Base-by-base conservation (phyloP, 108 stramenopile genomes). In the Pinguiococcus pyrenoidosus region DNA sequence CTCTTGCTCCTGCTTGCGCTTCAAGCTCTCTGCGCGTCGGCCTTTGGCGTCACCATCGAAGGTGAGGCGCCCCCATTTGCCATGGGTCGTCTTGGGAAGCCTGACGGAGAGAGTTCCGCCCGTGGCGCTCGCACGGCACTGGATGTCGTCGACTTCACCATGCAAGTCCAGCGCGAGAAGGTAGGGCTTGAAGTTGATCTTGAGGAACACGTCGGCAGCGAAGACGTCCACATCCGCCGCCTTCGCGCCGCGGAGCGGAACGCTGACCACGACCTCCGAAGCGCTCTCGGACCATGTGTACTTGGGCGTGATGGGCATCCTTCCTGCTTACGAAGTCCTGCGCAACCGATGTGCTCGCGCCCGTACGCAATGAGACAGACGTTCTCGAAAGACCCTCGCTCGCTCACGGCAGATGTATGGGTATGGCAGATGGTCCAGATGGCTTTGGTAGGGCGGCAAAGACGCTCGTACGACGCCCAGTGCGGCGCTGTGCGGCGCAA, bases 171-270 rank as follows among this genome's bases (percentile, higher is more conserved):
- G 20, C 23, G 69, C 68, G 12, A 72, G 28, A 8, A 72, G 56
- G 32, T 72, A 72, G 6, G 71, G 71, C 10, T 54, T 35, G 17
- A 58, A 70, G 46, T 68, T 69, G 10, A 72, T 55, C 58, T 72
- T 72, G 21, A 71, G 56, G 27, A 49, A 62, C 23, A 49, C 52
- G n/a, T 59, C 56, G 34, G 67, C 66, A 22, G 63, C 68, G 7
- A 33, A 40, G 0, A 61, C 35, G 44, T 61, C 59, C 32, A 61
- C 59, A 12, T 49, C 41, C 13, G 25, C 4, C n/a, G 18, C 29
- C 2, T 51, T 44, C 9, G 49, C 37, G 0, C 59, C 51, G 17
- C 53, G 52, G 23, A 61, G 39, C 14, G 59, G 59, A 4, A 61
- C 38, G 27, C 16, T 17, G 5, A 61, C 49, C 1, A 14, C 26